These are phyloP conservation scores for Hymenoscyphus salicellus DNA, from an alignment of 2,329 filamentous ascomycete genomes.

Conservation along the genomic window DNA sequence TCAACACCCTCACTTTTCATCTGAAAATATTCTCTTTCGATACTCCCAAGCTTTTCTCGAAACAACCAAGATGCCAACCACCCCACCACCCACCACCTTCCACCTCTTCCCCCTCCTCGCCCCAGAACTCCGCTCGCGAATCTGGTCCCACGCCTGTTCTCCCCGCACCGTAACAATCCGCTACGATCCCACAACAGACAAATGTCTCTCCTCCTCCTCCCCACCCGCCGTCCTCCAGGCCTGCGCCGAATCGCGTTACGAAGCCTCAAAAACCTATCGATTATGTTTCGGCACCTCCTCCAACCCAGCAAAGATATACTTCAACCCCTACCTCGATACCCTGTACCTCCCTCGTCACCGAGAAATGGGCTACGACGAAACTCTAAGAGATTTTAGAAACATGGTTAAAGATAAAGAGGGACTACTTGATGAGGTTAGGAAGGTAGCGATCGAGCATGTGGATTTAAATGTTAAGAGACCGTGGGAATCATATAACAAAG, in stretches of 20 bases:
- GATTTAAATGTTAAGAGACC: constrained; percentile 44
- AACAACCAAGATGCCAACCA: constrained; percentile 11
- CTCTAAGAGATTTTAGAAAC: constrained; percentile 41
- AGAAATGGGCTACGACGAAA: constrained; percentile 37
- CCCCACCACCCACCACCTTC: constrained; percentile 22
- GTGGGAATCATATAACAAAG: constrained; percentile 53
- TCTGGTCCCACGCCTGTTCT: constrained; percentile 30
- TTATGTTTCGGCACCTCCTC: constrained; percentile 34
- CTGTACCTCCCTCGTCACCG: constrained; percentile 37
- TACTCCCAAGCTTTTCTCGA: neutral
- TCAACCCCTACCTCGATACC: constrained; percentile 21
- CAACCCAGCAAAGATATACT: constrained; percentile 20
- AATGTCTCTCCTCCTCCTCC: constrained; percentile 39
- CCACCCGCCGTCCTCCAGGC: constrained; percentile 43
- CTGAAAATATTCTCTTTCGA: neutral
- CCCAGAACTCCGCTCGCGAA: constrained; percentile 32
- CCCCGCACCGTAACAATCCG: constrained; percentile 30
- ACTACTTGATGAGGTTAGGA: constrained; percentile 37
- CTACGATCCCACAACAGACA: constrained; percentile 39
- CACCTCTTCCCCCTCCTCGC: constrained; percentile 29
- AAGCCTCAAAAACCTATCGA: constrained; percentile 40
- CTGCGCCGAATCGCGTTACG: constrained; percentile 43
- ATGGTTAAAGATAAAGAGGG: constrained; percentile 35
- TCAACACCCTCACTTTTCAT: neutral
- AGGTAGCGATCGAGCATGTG: constrained; percentile 48